Base-by-base conservation (phyloP, 2,329 filamentous ascomycete genomes). In the Samsoniella hepiali region DNA sequence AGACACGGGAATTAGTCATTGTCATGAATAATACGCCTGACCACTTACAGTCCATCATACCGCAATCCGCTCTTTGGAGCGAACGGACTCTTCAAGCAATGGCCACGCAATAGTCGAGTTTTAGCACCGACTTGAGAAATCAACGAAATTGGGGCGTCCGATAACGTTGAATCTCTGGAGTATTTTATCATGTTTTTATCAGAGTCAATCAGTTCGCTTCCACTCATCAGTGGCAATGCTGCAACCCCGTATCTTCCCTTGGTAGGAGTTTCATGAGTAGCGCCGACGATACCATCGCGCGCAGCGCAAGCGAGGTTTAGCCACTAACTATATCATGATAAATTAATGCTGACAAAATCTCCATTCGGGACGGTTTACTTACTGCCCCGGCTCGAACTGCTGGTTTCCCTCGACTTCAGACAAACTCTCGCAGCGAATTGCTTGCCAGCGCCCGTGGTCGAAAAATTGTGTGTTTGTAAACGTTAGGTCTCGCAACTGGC, bases 31-130 rank as follows among this genome's bases (percentile, higher is more conserved):
- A 32, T 31, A 5, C 50, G 1, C 22, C 29, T 29, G 22, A n/a
- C 7, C 29, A 75, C 82, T 72, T 73, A 86, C 82, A 85, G 67
- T 58, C 84, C 84, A 68, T 87, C 84, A 65, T 86, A 87, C 64
- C 84, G 75, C 34, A 87, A 69, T 2, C 84, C 84, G 2, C 76
- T 81, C 42, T 70, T 69, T 1, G 84, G 84, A 4, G 84, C 82
- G 63, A 81, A 76, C 1, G 77, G 74, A 62, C 84, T 86, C 65
- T 77, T 77, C 27, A 87, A 74, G 38, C 71, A 73, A 65, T 81
- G 74, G 2, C 84, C 83, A 54, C 84, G 74, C 31, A 87, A 70
- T n/a, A 87, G 74, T 22, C 82, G 79, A 51, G 85, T 78, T 11
- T 76, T 75, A 5, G 75, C 74, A 17, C 83, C 83, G 31, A 83